Conservation (phyloP, 495 filamentous ascomycete genomes). For the Annulohypoxylon stygium region DNA sequence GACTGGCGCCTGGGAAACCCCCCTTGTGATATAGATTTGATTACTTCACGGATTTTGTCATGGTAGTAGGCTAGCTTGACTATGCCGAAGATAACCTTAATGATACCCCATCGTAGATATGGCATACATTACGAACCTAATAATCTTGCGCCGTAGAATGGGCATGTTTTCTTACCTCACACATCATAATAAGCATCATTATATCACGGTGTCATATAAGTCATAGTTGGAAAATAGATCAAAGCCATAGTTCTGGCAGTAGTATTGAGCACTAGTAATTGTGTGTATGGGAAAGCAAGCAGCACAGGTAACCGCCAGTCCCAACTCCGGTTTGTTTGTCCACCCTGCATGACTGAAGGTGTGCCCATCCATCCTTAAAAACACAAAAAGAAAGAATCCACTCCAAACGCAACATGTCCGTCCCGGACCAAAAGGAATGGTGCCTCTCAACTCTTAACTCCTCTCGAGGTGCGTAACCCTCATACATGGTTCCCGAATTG, state of each 20-base stretch:
- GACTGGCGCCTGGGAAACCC: conserved; percentile 15
- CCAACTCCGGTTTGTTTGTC: conserved; percentile 28
- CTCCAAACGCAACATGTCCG: conserved; percentile 1
- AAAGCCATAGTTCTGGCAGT: conserved; percentile 20
- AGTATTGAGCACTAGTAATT: conserved; percentile 24
- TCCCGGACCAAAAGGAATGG: conserved; percentile 17
- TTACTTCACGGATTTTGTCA: conserved; percentile 38
- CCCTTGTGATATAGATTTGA: conserved; percentile 33
- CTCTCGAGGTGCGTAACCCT: conserved; percentile 36
- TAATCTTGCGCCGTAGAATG: not conserved
- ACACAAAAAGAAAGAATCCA: conserved; percentile 8
- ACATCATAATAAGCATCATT: not conserved
- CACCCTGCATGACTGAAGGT: not conserved
- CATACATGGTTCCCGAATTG: conserved; percentile 32
- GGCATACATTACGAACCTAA: conserved; percentile 5
- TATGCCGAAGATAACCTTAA: conserved; percentile 24
- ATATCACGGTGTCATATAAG: not conserved
- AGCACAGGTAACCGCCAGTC: conserved; percentile 17
- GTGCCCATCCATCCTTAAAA: conserved; percentile 19
- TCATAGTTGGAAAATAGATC: not conserved
- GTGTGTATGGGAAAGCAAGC: conserved; percentile 12
- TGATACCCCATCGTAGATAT: conserved; percentile 32
- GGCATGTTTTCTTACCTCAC: not conserved
- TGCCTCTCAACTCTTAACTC: conserved; percentile 28
- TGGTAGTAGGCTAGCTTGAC: conserved; percentile 15